A percentile compares a stretch with the other conserved stretches of the same genome.
These are phyloP conservation scores for Micractinium sp. DNA, from an alignment of 139 green algal genomes.

Conservation along the genomic window DNA sequence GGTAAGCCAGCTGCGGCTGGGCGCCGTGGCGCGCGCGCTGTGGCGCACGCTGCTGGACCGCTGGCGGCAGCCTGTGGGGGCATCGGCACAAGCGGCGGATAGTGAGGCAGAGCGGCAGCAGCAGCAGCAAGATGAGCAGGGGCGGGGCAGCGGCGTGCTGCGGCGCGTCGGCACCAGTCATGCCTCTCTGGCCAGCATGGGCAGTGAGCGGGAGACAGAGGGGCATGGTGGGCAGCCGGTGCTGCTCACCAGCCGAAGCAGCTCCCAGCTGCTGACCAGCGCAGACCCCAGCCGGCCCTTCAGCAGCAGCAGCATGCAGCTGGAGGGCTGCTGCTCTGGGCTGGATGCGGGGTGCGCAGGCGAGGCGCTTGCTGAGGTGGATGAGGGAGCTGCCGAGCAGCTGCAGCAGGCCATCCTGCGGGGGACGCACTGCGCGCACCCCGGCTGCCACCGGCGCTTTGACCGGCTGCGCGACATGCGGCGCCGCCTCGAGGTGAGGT, in stretches of 20 bases:
- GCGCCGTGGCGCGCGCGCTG: neutral
- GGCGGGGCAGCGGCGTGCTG: neutral
- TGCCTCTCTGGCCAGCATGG: neutral
- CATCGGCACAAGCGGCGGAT: neutral
- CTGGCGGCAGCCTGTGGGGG: neutral
- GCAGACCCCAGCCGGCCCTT: neutral
- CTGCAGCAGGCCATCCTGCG: conserved; percentile 1
- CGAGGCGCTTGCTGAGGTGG: neutral
- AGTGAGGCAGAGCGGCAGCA: neutral
- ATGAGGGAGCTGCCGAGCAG: neutral
- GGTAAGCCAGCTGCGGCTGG: conserved; percentile 18
- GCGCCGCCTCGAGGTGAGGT: conserved; percentile 16
- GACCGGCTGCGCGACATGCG: conserved; percentile 27
- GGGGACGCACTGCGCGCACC: conserved; percentile 8
- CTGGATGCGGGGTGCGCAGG: neutral
- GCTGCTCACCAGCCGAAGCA: neutral
- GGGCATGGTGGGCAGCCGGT: neutral
- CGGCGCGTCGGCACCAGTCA: neutral
- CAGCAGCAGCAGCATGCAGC: neutral
- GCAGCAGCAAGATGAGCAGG: neutral
- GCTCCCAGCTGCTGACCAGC: neutral
- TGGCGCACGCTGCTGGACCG: neutral
- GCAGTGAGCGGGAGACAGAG: neutral
- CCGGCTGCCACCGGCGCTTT: conserved; percentile 25
- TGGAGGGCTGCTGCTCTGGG: neutral